A percentile compares a stretch with the other conserved stretches of the same genome.
These are phyloP conservation scores for Closterium sp. DNA, from an alignment of 139 green algal species.

Conservation along the genomic window DNA sequence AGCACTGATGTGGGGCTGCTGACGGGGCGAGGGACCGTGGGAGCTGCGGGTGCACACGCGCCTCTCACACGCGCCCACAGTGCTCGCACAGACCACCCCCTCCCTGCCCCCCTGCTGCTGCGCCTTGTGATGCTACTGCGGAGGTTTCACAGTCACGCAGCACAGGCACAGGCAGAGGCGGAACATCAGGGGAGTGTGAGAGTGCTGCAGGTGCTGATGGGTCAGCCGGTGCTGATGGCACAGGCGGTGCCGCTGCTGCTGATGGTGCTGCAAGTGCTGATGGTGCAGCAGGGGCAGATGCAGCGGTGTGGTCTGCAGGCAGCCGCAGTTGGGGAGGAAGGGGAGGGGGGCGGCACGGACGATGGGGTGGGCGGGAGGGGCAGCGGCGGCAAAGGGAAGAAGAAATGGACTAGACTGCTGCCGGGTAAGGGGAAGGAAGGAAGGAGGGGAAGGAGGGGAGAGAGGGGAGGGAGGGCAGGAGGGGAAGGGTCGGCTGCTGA, in stretches of 20 bases:
- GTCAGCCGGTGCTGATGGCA: background rate
- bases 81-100: background rate
- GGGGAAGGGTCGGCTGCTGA: background rate
- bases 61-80: background rate
- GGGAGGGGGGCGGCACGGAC: background rate
- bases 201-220: too few species aligned
- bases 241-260: background rate
- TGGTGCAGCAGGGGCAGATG: background rate
- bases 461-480: too few species aligned
- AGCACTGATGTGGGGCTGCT: background rate
- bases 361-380: background rate
- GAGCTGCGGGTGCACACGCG: background rate
- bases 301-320: background rate
- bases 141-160: too few species aligned
- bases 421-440: background rate
- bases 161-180: too few species aligned
- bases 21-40: background rate
- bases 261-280: background rate
- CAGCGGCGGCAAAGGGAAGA: background rate
- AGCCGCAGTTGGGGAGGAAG: background rate
- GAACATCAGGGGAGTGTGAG: background rate
- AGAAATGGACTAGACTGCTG: background rate
- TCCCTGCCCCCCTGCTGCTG: background rate
- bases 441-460: background rate
- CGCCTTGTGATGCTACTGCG: too few species aligned